phyloP scores from a whole-genome alignment of 1,284 basidiomycete species.

The Tilletia horrida region DNA sequence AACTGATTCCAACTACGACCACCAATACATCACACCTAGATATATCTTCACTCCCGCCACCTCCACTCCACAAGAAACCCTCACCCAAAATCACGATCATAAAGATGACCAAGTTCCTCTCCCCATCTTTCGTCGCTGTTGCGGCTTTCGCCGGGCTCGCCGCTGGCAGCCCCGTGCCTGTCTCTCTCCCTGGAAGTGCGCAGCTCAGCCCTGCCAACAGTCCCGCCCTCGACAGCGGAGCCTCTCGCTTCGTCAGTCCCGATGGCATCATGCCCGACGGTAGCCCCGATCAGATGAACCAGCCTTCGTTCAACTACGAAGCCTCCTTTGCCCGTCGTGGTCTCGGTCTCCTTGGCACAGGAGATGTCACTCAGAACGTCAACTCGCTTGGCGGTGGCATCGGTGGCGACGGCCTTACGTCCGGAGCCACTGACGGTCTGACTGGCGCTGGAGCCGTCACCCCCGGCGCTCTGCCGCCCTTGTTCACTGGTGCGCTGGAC shows the following conservation, averaged over 20 bases:
- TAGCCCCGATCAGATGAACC: slow-evolving; percentile 9
- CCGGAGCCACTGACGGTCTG: background rate
- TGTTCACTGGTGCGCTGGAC: background rate
- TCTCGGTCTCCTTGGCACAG: background rate
- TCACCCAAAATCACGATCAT: background rate
- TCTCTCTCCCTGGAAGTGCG: background rate
- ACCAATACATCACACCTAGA: background rate
- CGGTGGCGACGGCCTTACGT: background rate
- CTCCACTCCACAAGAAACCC: background rate
- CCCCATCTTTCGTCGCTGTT: slow-evolving; percentile 8
- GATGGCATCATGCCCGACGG: slow-evolving; percentile 8
- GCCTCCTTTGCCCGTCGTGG: slow-evolving; percentile 5
- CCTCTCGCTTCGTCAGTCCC: background rate
- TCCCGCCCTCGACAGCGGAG: slow-evolving; percentile 3
- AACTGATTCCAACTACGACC: background rate
- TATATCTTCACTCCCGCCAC: background rate
- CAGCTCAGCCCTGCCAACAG: slow-evolving; percentile 12
- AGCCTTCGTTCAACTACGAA: slow-evolving; percentile 13
- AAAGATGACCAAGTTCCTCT: slow-evolving; percentile 11
- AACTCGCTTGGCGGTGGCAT: slow-evolving; percentile 5
- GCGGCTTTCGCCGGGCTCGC: slow-evolving; percentile 8
- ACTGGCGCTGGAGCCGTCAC: background rate
- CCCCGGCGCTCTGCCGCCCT: background rate
- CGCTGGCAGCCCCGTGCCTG: slow-evolving; percentile 3
- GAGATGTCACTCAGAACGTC: slow-evolving; percentile 7